A percentile compares a stretch with the other conserved stretches of the same genome.
Evolutionary conservation across 805 yeast genomes (phyloP).

Genomic region (Ogataea saltuana): DNA sequence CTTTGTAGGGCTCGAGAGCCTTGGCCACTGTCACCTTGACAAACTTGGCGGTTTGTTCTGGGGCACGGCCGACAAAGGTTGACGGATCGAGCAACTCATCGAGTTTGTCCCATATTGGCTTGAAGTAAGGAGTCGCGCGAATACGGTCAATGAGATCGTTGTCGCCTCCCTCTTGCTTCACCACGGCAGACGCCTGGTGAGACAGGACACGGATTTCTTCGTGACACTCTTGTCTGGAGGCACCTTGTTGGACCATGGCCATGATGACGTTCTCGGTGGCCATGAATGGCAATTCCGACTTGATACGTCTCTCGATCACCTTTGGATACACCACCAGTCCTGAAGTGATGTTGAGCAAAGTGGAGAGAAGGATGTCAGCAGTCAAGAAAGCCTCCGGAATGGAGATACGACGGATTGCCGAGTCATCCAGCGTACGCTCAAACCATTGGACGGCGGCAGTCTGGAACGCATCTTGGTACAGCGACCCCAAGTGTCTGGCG

Average conservation of each 20-base stretch:
- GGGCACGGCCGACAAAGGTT: conserved; percentile 98
- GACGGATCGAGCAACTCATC: conserved; percentile 83
- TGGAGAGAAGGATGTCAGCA: conserved; percentile 88
- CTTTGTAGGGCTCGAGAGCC: conserved; percentile 71
- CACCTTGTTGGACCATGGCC: conserved; percentile 99
- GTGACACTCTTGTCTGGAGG: conserved; percentile 97
- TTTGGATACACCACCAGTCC: conserved; percentile 98
- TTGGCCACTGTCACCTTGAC: conserved; percentile 78
- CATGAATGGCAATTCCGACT: conserved; percentile 96
- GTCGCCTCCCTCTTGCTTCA: conserved; percentile 97
- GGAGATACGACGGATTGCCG: conserved; percentile 96
- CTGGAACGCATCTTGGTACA: conserved; percentile 90
- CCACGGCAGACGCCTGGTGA: conserved; percentile 96
- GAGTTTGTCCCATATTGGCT: conserved; percentile 85
- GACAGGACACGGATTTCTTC: conserved; percentile 96
- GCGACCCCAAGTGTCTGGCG: conserved; percentile 90
- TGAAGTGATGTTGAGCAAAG: conserved; percentile 86
- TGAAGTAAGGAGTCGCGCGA: conserved; percentile 72
- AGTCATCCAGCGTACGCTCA: conserved; percentile 97
- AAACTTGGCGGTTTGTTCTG: conserved; percentile 94
- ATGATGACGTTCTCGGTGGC: conserved; percentile 98
- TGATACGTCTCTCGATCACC: conserved; percentile 96
- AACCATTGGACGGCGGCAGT: conserved; percentile 99
- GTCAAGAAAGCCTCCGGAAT: conserved; percentile 96
- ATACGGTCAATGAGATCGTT: conserved; percentile 93